Evolutionary conservation across 75 land plant species (phyloP).

Genomic region (Pinus taeda): DNA sequence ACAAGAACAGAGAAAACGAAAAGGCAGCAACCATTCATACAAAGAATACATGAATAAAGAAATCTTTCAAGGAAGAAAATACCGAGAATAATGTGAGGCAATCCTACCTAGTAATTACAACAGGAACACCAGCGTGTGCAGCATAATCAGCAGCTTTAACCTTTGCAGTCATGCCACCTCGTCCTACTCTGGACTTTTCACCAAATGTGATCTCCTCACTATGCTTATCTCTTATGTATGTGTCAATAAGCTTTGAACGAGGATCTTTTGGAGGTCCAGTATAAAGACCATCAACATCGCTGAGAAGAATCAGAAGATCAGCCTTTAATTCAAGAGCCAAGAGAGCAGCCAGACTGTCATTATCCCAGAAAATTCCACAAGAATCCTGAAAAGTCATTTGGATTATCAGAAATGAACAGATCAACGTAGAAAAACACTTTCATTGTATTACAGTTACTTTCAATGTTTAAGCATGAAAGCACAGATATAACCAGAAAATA

Average conservation of each 20-base stretch:
- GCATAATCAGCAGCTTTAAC: constrained; percentile 87
- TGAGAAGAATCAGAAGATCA: constrained; percentile 85
- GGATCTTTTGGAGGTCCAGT: constrained; percentile 98
- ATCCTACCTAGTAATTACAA: constrained; percentile 80
- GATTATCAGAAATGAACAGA: too few relatives aligned
- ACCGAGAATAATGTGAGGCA: background rate
- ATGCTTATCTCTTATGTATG: constrained; percentile 80
- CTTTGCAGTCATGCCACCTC: constrained; percentile 99
- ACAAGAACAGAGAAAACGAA: background rate
- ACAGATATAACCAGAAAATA: background rate
- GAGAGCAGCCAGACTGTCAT: constrained; percentile 90
- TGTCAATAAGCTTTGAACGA: constrained; percentile 77
- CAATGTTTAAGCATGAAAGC: background rate
- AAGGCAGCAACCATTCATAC: background rate
- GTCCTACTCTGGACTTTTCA: constrained; percentile 89
- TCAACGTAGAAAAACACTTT: background rate
- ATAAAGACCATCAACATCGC: constrained; percentile 98
- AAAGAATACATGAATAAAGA: background rate
- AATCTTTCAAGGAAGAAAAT: background rate
- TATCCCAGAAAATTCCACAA: constrained; percentile 99
- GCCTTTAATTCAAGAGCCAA: constrained; percentile 90
- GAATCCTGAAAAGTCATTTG: constrained; percentile 66
- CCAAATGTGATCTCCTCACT: constrained; percentile 88
- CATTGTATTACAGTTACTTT: background rate
- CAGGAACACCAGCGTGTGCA: constrained; percentile 84